Base-by-base conservation (phyloP, 2,329 filamentous ascomycete genomes). In the Colletotrichum spaethianum region DNA sequence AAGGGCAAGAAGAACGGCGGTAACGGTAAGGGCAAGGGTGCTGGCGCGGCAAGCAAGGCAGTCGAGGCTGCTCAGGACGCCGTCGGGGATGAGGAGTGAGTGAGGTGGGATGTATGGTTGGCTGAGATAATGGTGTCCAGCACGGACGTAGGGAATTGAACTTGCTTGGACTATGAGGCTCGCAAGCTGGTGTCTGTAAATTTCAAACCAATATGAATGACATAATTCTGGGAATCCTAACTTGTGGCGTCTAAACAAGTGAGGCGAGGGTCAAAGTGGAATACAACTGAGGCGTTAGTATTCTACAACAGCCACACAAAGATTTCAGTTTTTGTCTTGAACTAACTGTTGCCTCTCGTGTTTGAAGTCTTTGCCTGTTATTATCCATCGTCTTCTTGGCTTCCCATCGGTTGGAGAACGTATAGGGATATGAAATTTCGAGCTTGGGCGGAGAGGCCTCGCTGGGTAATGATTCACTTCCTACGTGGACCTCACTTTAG, bases 21-120 rank as follows among this genome's bases (percentile, higher is more conserved):
- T 42, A 46, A 28, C 46, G n/a, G 26, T 5, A 61, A 61, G 42
- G 38, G 53, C 18, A 67, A 67, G 56, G 50, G 44, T 4, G 14
- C 46, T 12, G 50, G 3, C 6, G 44, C 59, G 28, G 59, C 44
- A 31, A 38, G 28, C 31, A 63, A n/a, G 8, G 38, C 26, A 16
- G 18, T 31, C 18, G 42, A 50, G 59, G 59, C 28, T 61, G 57
- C 20, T 36, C 38, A 40, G 31, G 59, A 11, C 33, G n/a, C 44
- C 23, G 44, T 14, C 8, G 23, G 31, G 26, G 36, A 42, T 1
- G 48, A 63, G 23, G 26, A 53, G 48, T 33, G 11, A 61, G 28
- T 4, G 4, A 23, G 20, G 5, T 14, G 12, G n/a, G 2, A 23
- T 38, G 33, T n/a, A 14, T 40, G 18, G 4, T 31, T 18, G 57